Percentiles rank a stretch among this genome's conserved stretches.
Evolutionary conservation across 2,329 filamentous ascomycete genomes (phyloP).

Genomic region (Penicillium sp.): DNA sequence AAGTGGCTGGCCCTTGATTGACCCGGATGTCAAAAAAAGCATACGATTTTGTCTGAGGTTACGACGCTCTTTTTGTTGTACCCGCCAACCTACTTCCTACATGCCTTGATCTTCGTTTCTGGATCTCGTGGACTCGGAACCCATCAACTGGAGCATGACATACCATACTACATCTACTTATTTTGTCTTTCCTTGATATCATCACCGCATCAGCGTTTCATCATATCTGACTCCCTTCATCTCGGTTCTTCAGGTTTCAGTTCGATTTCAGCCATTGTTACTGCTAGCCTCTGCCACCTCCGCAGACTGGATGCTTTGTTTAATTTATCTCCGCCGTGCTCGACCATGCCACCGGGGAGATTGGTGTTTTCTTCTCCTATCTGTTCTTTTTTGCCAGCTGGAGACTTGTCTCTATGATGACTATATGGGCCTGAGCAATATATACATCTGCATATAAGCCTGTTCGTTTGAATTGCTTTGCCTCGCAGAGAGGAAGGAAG

Average conservation of each 20-base stretch:
- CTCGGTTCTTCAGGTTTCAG: conserved; percentile 21
- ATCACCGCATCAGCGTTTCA: conserved; percentile 20
- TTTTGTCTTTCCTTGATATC: conserved; percentile 22
- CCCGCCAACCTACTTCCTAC: conserved; percentile 21
- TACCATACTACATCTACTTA: conserved; percentile 10
- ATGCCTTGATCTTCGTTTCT: conserved; percentile 17
- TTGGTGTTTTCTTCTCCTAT: neutral
- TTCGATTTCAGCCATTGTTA: conserved; percentile 9
- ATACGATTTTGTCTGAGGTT: conserved; percentile 30
- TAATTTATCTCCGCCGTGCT: neutral
- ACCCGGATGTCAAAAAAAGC: conserved; percentile 34
- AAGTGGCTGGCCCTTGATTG: conserved; percentile 35
- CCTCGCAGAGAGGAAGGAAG: neutral
- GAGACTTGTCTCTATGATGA: neutral
- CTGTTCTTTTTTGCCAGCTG: neutral
- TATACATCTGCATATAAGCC: conserved; percentile 12
- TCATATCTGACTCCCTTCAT: conserved; percentile 13
- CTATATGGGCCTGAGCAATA: neutral
- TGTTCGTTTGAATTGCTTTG: neutral
- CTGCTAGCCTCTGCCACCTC: conserved; percentile 15
- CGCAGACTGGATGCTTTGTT: conserved; percentile 27
- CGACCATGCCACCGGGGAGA: neutral
- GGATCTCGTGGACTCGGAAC: conserved; percentile 29
- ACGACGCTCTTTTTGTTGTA: conserved; percentile 31
- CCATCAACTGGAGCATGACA: conserved; percentile 24